These are phyloP conservation scores for Hordeum marinum DNA, from an alignment of 176 grass and related monocot genomes.

Conservation along the genomic window DNA sequence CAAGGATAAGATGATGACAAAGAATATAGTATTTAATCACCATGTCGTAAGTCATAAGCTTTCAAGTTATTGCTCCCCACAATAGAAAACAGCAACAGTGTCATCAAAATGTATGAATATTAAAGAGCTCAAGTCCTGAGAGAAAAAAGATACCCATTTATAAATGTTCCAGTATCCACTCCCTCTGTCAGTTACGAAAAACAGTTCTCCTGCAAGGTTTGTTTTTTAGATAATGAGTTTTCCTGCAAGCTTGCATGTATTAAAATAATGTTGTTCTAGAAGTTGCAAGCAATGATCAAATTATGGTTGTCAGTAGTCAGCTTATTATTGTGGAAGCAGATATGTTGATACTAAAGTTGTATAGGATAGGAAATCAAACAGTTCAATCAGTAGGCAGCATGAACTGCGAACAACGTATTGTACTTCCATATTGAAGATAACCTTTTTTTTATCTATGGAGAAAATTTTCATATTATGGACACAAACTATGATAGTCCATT, in stretches of 20 bases:
- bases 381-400: not conserved
- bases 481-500: not conserved
- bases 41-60: not conserved
- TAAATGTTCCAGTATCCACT: conserved; percentile 95
- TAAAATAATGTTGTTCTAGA: not conserved
- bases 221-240: conserved; percentile 31
- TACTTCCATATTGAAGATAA: not conserved
- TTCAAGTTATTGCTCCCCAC: conserved; percentile 18
- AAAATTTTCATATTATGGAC: not conserved
- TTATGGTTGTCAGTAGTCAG: not conserved
- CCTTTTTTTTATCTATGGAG: not conserved
- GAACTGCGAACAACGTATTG: not conserved
- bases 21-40: not conserved
- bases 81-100: not conserved
- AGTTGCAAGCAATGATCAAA: not conserved
- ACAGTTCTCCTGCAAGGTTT: conserved; percentile 74
- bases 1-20: not conserved
- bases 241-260: conserved; percentile 46
- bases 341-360: not conserved
- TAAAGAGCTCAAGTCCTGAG: not conserved
- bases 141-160: conserved; percentile 70
- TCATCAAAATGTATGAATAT: conserved; percentile 7
- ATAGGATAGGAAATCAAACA: not conserved
- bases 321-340: not conserved
- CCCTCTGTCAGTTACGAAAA: conserved; percentile 81